Evolutionary conservation across 441 rosid species (phyloP).

Genomic region (Syzygium syzygioides): DNA sequence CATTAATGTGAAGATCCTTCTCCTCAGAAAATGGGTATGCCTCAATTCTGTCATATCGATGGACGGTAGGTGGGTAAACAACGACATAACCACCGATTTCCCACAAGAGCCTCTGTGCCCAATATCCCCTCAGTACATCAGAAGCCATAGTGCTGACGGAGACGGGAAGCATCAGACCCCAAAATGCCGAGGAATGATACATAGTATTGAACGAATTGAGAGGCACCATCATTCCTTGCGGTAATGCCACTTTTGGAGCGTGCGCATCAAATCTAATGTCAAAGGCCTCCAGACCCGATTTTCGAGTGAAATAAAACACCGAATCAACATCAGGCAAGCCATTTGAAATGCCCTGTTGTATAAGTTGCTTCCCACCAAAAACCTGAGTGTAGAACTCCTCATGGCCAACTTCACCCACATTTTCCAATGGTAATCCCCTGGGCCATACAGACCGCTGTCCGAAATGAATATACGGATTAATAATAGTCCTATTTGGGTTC

Average conservation of each 20-base stretch:
- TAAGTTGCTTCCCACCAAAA: slow-evolving; percentile 84
- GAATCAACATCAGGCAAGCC: slow-evolving; percentile 97
- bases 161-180: slow-evolving; percentile 95
- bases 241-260: slow-evolving; percentile 86
- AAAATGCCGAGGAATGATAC: slow-evolving; percentile 81
- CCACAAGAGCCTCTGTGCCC: slow-evolving; percentile 93
- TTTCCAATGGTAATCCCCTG: slow-evolving; percentile 85
- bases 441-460: slow-evolving; percentile 97
- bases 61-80: slow-evolving; percentile 85
- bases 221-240: slow-evolving; percentile 87
- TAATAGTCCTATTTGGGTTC: slow-evolving; percentile 58
- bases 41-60: slow-evolving; percentile 69
- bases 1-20: slow-evolving; percentile 95
- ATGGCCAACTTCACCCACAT: slow-evolving; percentile 75
- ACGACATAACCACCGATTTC: slow-evolving; percentile 86
- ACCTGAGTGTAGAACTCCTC: slow-evolving; percentile 82
- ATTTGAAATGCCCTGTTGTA: slow-evolving; percentile 87
- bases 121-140: slow-evolving; percentile 87
- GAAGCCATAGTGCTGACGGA: slow-evolving; percentile 91
- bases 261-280: slow-evolving; percentile 78
- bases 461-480: slow-evolving; percentile 81
- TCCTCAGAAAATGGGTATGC: slow-evolving; percentile 90
- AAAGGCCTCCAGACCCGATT: slow-evolving; percentile 60
- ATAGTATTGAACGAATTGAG: slow-evolving; percentile 80
- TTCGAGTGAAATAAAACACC: slow-evolving; percentile 82